Evolutionary conservation across 2,329 filamentous ascomycete species (phyloP).

Genomic region (Neofusicoccum sp.): DNA sequence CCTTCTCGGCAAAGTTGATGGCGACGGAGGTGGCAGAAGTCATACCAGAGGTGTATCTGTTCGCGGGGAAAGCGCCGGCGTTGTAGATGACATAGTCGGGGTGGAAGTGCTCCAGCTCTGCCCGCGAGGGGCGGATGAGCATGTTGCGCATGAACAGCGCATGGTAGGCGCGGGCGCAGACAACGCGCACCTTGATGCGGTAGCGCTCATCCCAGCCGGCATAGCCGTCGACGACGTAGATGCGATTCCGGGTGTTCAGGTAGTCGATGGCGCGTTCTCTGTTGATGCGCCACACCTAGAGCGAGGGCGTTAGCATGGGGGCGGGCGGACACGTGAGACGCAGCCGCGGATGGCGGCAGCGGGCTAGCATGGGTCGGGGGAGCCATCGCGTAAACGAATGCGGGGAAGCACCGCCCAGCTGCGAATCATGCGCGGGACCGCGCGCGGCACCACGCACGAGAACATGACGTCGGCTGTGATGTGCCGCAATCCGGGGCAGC

Average conservation of each 20-base stretch:
- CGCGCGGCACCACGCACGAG: slow-evolving; percentile 8
- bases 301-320: slow-evolving; percentile 32
- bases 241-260: slow-evolving; percentile 97
- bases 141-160: slow-evolving; percentile 99
- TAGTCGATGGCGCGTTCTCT: slow-evolving; percentile 98
- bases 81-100: slow-evolving; percentile 99
- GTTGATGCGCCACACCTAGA: slow-evolving; percentile 98
- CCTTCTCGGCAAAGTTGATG: slow-evolving; percentile 99
- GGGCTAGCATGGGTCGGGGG: slow-evolving; percentile 10
- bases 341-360: slow-evolving; percentile 12
- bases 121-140: slow-evolving; percentile 89
- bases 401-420: slow-evolving; percentile 34
- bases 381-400: slow-evolving; percentile 25
- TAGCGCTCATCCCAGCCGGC: slow-evolving; percentile 99
- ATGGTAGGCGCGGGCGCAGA: slow-evolving; percentile 98
- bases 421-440: slow-evolving; percentile 11
- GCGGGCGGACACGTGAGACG: slow-evolving; percentile 27
- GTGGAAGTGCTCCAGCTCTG: slow-evolving; percentile 96
- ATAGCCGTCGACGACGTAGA: slow-evolving; percentile 97
- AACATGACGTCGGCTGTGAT: slow-evolving; percentile 34
- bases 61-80: slow-evolving; percentile 96
- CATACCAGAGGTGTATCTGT: slow-evolving; percentile 98
- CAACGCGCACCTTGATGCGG: slow-evolving; percentile 93
- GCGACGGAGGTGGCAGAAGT: slow-evolving; percentile 96
- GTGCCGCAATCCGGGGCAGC: neutral